Conservation (phyloP, 2,329 filamentous ascomycete genomes). For the Ophiostoma fasciatum region DNA sequence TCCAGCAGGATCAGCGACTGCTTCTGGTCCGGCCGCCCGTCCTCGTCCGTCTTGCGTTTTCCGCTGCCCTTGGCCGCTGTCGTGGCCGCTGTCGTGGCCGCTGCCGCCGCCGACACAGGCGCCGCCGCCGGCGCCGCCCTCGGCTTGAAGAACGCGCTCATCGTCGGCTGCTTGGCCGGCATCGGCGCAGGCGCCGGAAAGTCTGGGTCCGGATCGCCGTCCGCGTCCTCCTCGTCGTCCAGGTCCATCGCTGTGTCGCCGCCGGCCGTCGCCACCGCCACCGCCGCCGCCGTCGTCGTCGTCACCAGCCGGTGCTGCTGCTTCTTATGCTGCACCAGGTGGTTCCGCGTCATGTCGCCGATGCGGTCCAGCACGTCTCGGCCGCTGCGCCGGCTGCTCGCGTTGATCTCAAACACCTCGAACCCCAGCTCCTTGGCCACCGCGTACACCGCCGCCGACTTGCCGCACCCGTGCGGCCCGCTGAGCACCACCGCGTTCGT, state of each 20-base stretch:
- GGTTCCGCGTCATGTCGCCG: constrained; percentile 93
- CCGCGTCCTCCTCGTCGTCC: constrained; percentile 2
- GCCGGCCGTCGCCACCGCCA: constrained; percentile 20
- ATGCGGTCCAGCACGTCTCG: constrained; percentile 85
- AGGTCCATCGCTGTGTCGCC: constrained; percentile 41
- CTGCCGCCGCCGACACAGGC: constrained; percentile 5
- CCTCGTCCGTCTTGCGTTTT: no score
- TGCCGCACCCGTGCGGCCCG: constrained; percentile 79
- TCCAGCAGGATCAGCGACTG: constrained; percentile 91
- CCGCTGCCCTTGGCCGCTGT: constrained; percentile 18
- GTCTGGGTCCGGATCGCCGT: constrained; percentile 4
- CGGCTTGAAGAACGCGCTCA: constrained; percentile 67
- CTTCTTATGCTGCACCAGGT: constrained; percentile 54
- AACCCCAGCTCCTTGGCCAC: constrained; percentile 84
- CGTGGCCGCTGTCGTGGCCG: neutral
- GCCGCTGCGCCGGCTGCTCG: constrained; percentile 67
- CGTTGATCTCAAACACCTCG: constrained; percentile 89
- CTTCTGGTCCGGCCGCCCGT: constrained; percentile 53
- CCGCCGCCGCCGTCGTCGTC: neutral
- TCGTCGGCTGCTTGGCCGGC: constrained; percentile 53
- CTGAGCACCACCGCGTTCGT: constrained; percentile 76
- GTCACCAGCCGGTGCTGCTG: neutral
- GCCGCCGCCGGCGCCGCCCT: constrained; percentile 19
- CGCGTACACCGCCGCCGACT: constrained; percentile 84
- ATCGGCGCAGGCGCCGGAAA: neutral